These are phyloP conservation scores for Quillaja saponaria DNA, from an alignment of 306 rosid species.

Conservation along the genomic window DNA sequence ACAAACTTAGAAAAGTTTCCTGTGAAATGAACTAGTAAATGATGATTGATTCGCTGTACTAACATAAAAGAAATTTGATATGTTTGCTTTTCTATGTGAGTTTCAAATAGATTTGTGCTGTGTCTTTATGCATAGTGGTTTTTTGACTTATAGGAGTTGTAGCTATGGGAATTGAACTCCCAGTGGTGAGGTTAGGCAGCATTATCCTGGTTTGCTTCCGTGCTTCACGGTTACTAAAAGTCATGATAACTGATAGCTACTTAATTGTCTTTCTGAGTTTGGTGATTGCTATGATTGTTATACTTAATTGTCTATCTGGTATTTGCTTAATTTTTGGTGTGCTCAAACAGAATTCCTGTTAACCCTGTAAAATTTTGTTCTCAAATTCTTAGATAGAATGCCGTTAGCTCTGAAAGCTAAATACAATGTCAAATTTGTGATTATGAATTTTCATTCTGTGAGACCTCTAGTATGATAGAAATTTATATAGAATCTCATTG, in stretches of 20 bases:
- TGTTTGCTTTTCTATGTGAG: slow-evolving; percentile 4
- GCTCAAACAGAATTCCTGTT: slow-evolving; percentile 3
- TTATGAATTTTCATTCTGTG: slow-evolving; percentile 15
- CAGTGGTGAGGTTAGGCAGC: slow-evolving; percentile 12
- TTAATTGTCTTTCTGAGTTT: slow-evolving; percentile 8
- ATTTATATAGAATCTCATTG: slow-evolving; percentile 17
- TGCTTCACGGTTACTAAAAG: not conserved
- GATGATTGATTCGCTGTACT: not conserved
- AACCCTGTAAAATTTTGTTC: slow-evolving; percentile 12
- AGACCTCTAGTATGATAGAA: slow-evolving; percentile 17
- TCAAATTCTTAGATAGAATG: no score
- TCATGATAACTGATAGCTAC: slow-evolving; percentile 12
- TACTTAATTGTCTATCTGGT: not conserved
- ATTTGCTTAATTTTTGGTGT: slow-evolving; percentile 15
- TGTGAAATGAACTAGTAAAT: slow-evolving; percentile 9
- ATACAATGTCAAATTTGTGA: not conserved
- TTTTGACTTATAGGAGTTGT: slow-evolving; percentile 2
- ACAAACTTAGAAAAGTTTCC: slow-evolving; percentile 6
- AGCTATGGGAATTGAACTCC: slow-evolving; percentile 7
- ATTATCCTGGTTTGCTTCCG: slow-evolving; percentile 3
- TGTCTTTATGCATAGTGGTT: slow-evolving; percentile 21
- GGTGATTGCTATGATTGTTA: slow-evolving; percentile 26
- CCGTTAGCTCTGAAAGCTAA: not conserved
- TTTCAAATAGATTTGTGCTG: slow-evolving; percentile 19
- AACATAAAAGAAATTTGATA: slow-evolving; percentile 10